phyloP scores from a whole-genome alignment of 164 flowering plant species.

The Vitis labrusca region DNA sequence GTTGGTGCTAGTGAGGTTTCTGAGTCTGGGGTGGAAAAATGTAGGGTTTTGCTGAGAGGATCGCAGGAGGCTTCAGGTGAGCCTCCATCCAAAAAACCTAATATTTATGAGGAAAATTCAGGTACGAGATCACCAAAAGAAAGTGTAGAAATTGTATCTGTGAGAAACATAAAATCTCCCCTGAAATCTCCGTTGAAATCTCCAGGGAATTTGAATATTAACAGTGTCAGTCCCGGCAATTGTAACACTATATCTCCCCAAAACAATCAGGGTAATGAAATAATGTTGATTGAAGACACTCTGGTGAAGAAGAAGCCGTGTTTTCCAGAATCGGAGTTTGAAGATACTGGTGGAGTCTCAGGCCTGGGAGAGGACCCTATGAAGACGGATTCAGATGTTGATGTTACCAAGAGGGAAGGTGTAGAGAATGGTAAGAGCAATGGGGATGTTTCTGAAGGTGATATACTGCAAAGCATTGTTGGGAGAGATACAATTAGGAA shows the following conservation, averaged over 20 bases:
- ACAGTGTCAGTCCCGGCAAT: no score
- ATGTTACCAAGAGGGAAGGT: no score
- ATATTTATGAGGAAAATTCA: constrained; percentile 3
- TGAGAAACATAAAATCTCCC: neutral
- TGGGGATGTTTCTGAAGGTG: no score
- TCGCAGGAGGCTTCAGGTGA: constrained; percentile 1
- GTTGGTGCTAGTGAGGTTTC: neutral
- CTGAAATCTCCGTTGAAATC: neutral
- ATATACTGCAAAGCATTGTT: neutral
- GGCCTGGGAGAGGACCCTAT: neutral
- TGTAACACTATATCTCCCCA: no score
- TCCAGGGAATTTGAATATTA: no score
- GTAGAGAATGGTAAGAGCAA: neutral
- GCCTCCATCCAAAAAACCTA: neutral
- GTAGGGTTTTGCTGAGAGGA: constrained; percentile 3
- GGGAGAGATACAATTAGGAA: neutral
- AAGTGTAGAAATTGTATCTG: neutral
- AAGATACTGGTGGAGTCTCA: neutral
- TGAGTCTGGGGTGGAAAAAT: neutral
- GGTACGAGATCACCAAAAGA: neutral
- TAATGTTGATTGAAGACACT: no score
- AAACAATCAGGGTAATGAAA: no score
- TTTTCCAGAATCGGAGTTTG: no score
- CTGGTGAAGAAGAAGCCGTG: no score
- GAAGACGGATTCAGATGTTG: neutral